Percentiles rank a stretch among this genome's conserved stretches.
phyloP scores from a whole-genome alignment of 306 rosid species.

The Phaseolus lunatus region DNA sequence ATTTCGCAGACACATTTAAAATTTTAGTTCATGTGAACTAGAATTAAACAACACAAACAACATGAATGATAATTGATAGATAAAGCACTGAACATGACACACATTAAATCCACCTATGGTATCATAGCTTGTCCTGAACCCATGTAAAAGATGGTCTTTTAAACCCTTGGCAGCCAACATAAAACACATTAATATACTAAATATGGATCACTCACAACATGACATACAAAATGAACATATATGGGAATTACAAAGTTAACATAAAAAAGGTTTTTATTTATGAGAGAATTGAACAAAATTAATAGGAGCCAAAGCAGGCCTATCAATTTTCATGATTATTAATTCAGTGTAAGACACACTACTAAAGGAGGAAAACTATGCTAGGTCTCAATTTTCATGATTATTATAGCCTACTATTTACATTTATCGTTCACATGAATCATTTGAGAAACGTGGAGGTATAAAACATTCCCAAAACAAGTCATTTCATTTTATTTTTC shows the following conservation, averaged over 20 bases:
- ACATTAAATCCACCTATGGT: too few relatives aligned
- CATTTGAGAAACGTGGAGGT: not conserved
- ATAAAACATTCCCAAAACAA: not conserved
- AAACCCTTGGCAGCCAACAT: not conserved
- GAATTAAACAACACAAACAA: too few relatives aligned
- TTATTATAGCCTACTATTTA: too few relatives aligned
- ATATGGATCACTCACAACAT: not conserved
- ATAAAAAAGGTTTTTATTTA: not conserved
- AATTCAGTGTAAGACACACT: not conserved
- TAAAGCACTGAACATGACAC: not conserved
- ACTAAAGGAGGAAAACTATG: not conserved
- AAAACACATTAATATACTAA: not conserved
- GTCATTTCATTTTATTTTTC: not conserved
- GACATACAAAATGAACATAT: not conserved
- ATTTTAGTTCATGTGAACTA: not conserved
- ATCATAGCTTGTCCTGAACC: too few relatives aligned
- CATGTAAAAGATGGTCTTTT: not conserved
- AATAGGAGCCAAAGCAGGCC: not conserved
- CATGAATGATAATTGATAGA: slow-evolving; percentile 28
- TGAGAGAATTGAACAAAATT: slow-evolving; percentile 6
- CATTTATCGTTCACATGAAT: not conserved
- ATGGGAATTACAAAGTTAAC: not conserved
- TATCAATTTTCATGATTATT: not conserved
- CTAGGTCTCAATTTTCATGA: too few relatives aligned
- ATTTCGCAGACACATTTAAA: not conserved